Evolutionary conservation across 345 rosid species (phyloP).

Genomic region (Eucalyptus erythrocorys): DNA sequence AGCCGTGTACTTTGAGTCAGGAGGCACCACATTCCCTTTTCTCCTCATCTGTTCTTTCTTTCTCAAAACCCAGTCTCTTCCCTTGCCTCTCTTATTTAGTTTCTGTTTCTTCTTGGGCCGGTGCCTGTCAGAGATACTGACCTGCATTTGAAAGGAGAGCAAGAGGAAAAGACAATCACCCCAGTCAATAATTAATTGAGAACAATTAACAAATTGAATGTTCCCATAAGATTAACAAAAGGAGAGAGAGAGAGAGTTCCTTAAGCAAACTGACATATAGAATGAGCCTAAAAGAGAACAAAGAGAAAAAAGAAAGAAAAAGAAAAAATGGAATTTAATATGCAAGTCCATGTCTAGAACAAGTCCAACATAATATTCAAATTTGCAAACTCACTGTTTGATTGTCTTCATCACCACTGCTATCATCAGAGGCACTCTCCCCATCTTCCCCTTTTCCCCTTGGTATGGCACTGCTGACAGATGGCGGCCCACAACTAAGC

Average conservation of each 20-base stretch:
- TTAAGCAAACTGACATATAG: background rate
- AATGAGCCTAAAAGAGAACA: background rate
- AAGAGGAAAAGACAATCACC: background rate
- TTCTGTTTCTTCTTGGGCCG: constrained; percentile 82
- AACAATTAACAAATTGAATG: background rate
- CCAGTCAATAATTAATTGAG: background rate
- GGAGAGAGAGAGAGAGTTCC: background rate
- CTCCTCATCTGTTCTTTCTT: constrained; percentile 85
- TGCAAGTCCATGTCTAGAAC: background rate
- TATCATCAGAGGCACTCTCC: constrained; percentile 61
- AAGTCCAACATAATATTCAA: background rate
- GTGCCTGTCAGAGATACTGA: constrained; percentile 50
- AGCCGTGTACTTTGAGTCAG: constrained; percentile 69
- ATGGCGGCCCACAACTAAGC: constrained; percentile 72
- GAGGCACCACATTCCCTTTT: constrained; percentile 71
- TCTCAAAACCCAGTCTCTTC: constrained; percentile 66
- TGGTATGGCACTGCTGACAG: constrained; percentile 29
- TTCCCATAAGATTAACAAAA: background rate
- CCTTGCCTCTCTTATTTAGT: constrained; percentile 50
- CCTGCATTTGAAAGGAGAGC: constrained; percentile 16
- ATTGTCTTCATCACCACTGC: constrained; percentile 51
- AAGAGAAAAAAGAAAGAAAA: background rate
- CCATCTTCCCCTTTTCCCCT: constrained; percentile 34
- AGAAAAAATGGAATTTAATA: background rate
- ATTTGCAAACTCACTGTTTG: constrained; percentile 24